Percentiles rank a stretch among this genome's conserved stretches.
phyloP scores from a whole-genome alignment of 2,329 filamentous ascomycete species.

The Alternaria hordeiaustralica region DNA sequence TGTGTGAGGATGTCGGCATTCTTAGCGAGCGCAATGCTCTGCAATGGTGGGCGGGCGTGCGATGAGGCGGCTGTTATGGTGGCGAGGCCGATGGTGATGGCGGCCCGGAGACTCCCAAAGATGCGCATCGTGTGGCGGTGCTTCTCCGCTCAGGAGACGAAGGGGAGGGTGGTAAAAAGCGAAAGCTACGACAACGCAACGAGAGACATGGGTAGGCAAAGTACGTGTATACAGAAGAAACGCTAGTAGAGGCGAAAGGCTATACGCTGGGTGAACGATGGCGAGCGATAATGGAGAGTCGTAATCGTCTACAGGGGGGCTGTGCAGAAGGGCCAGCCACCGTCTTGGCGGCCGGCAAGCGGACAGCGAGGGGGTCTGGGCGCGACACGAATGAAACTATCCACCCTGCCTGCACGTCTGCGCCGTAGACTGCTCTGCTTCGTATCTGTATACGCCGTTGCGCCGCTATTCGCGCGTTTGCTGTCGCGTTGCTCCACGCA shows the following conservation, averaged over 20 bases:
- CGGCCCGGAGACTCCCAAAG: conserved; percentile 27
- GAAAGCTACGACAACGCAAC: conserved; percentile 24
- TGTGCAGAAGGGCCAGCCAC: conserved; percentile 7
- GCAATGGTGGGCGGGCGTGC: conserved; percentile 72
- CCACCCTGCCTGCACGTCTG: not conserved
- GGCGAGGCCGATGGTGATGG: conserved; percentile 30
- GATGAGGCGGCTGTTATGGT: conserved; percentile 39
- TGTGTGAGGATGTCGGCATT: conserved; percentile 79
- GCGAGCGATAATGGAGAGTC: conserved; percentile 23
- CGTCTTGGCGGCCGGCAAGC: conserved; percentile 20
- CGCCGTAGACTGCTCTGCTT: not conserved
- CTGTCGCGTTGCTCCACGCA: not conserved
- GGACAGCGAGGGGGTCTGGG: conserved; percentile 22
- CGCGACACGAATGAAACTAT: conserved; percentile 29
- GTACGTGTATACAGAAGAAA: conserved; percentile 10
- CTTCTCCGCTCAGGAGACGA: conserved; percentile 25
- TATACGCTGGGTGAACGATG: conserved; percentile 17
- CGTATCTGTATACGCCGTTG: not conserved
- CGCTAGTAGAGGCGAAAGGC: conserved; percentile 12
- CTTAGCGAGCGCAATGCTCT: conserved; percentile 74
- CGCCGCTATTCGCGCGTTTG: not conserved
- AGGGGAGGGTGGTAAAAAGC: not conserved
- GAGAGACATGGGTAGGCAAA: conserved; percentile 40
- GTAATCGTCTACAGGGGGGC: conserved; percentile 22
- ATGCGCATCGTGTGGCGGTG: conserved; percentile 40